These are phyloP conservation scores for Massarina eburnea DNA, from an alignment of 2,329 filamentous ascomycete species.

Conservation along the genomic window DNA sequence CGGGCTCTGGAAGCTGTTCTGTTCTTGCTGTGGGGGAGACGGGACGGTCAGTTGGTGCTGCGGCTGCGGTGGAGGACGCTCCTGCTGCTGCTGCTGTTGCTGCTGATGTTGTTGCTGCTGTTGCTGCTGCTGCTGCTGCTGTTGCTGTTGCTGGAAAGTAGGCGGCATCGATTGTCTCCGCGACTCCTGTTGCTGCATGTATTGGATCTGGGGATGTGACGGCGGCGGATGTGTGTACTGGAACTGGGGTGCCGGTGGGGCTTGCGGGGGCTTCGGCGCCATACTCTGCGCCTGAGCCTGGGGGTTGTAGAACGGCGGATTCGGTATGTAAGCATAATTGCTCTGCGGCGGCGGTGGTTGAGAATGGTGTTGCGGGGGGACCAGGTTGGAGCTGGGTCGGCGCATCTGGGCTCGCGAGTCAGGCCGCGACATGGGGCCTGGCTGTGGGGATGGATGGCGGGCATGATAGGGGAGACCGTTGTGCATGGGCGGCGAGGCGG, in stretches of 20 bases:
- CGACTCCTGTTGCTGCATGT: conserved; percentile 77
- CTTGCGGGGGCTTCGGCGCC: conserved; percentile 42
- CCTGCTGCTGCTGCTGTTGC: conserved; percentile 66
- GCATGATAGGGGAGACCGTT: conserved; percentile 70
- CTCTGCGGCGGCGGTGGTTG: conserved; percentile 64
- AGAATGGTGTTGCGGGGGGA: conserved; percentile 64
- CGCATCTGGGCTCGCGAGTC: conserved; percentile 78
- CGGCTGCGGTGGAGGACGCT: conserved; percentile 46
- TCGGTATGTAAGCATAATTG: conserved; percentile 81
- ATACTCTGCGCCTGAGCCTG: conserved; percentile 54
- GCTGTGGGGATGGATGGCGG: conserved; percentile 80
- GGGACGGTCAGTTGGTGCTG: conserved; percentile 49
- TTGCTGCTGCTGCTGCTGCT: conserved; percentile 64
- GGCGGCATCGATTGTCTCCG: conserved; percentile 72
- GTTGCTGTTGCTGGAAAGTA: conserved; percentile 57
- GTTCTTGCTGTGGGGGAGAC: conserved; percentile 55
- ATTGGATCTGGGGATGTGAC: conserved; percentile 57
- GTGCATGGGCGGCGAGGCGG: conserved; percentile 82
- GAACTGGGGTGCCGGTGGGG: conserved; percentile 47
- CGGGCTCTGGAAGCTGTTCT: conserved; percentile 55
- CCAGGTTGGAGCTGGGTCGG: conserved; percentile 73
- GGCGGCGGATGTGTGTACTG: conserved; percentile 48
- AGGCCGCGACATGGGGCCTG: conserved; percentile 72
- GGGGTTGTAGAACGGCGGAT: conserved; percentile 81
- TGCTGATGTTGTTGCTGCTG: conserved; percentile 73